These are phyloP conservation scores for Linum lewisii DNA, from an alignment of 345 rosid species.

Conservation along the genomic window DNA sequence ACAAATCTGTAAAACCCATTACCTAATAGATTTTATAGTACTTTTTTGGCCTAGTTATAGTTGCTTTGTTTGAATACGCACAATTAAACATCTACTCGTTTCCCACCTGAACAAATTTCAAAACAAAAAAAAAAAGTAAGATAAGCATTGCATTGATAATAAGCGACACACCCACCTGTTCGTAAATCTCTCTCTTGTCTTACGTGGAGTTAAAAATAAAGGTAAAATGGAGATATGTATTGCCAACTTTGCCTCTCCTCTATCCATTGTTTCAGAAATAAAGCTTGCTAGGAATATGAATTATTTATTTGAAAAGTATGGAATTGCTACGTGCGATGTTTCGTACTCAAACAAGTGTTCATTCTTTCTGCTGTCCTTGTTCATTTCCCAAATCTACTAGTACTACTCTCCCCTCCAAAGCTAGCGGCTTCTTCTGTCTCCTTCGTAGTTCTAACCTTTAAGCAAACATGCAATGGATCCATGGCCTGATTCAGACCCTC, in stretches of 20 bases:
- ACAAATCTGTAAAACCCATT: too few species aligned
- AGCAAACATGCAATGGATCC: background rate
- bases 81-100: too few species aligned
- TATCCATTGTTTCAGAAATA: background rate
- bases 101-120: too few species aligned
- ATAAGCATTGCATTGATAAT: background rate
- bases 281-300: background rate
- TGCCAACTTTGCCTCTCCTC: background rate
- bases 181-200: background rate
- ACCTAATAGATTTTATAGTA: too few species aligned
- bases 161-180: background rate
- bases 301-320: background rate
- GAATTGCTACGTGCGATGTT: background rate
- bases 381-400: background rate
- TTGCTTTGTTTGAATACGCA: too few species aligned
- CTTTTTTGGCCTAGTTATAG: too few species aligned
- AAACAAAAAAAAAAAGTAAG: background rate
- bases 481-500: background rate
- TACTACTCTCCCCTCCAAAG: background rate
- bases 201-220: background rate
- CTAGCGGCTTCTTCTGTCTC: background rate
- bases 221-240: background rate
- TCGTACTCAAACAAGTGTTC: background rate
- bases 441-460: background rate
- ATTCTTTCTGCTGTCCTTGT: background rate